Base-by-base conservation (phyloP, 352 stramenopile species). In the Phytophthora pinifolia region DNA sequence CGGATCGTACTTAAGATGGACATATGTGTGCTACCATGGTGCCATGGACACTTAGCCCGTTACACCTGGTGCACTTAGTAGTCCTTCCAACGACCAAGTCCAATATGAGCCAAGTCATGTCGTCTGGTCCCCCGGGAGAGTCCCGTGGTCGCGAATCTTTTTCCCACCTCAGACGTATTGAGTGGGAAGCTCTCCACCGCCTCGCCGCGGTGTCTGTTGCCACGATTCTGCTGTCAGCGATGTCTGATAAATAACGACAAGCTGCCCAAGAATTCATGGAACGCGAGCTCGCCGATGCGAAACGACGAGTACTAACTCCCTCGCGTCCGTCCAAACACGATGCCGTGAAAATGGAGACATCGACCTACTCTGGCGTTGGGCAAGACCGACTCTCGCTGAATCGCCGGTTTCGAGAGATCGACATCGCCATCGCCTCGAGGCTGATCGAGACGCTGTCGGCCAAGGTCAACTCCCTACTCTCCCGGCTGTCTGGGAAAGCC, bases 391-490 rank as follows among this genome's bases (percentile, higher is more conserved):
- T 50, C 7, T 15, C 29, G 15, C n/a, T 55, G 9, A 45, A 29
- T 17, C 44, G 54, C 18, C 55, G 54, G 45, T 62, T 55, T 18
- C 15, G 44, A 10, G 34, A 62, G 15, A 50, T 62, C 29, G 35
- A 62, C 7, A 34, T 50, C 27, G 54, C 54, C 4, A 55, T 62
- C 44, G 32, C 30, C 12, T 42, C 44, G 25, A 32, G 35, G 2
- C 13, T 36, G 8, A 46, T 55, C 35, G 18, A 32, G 31, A 44
- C 38, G 7, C 14, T n/a, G 27, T 15, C 14, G 8, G 20, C 38
- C 1, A 35, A 43, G 25, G 18, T 49, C 0, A 48, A 55, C 17
- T 50, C 48, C 36, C 30, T 61, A 3, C 33, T 62, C 9, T 62
- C 45, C 7, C 29, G 44, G 5, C 36, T 62, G 7, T 44, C 27